Percentiles rank a stretch among this genome's conserved stretches.
phyloP scores from a whole-genome alignment of 2,329 filamentous ascomycete genomes.

The Hypoxylon sp. region DNA sequence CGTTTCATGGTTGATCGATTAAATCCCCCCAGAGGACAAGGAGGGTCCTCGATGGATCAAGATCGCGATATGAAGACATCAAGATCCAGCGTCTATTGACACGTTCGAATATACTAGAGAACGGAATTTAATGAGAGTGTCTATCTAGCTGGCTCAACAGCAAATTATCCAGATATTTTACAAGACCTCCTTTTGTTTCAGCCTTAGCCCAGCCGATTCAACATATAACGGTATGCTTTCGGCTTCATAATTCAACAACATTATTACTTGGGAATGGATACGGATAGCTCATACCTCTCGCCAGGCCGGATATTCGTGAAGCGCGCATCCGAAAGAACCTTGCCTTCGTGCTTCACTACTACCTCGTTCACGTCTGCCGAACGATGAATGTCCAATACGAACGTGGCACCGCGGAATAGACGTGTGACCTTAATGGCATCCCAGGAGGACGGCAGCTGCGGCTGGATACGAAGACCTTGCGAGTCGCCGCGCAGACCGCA shows the following conservation, averaged over 20 bases:
- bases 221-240: neutral
- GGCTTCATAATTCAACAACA: neutral
- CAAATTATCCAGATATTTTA: constrained; percentile 8
- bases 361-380: constrained; percentile 58
- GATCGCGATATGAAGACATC: constrained; percentile 6
- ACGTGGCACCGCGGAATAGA: constrained; percentile 66
- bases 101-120: constrained; percentile 8
- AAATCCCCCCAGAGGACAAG: constrained; percentile 13
- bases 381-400: constrained; percentile 62
- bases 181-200: constrained; percentile 27
- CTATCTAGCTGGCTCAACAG: constrained; percentile 24
- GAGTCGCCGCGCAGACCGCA: constrained; percentile 67
- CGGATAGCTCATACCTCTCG: constrained; percentile 61
- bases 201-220: neutral
- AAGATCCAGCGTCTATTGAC: constrained; percentile 27
- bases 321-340: constrained; percentile 57
- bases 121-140: constrained; percentile 17
- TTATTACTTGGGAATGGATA: constrained; percentile 50
- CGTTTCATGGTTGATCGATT: constrained; percentile 46
- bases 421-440: constrained; percentile 63
- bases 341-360: constrained; percentile 58
- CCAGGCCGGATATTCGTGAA: constrained; percentile 61
- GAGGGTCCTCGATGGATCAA: constrained; percentile 14
- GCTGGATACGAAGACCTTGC: constrained; percentile 62
- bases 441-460: constrained; percentile 68